Percentiles rank a stretch among this genome's conserved stretches.
Conservation (phyloP, 164 flowering plant genomes). For the Nymphaea colorata region DNA sequence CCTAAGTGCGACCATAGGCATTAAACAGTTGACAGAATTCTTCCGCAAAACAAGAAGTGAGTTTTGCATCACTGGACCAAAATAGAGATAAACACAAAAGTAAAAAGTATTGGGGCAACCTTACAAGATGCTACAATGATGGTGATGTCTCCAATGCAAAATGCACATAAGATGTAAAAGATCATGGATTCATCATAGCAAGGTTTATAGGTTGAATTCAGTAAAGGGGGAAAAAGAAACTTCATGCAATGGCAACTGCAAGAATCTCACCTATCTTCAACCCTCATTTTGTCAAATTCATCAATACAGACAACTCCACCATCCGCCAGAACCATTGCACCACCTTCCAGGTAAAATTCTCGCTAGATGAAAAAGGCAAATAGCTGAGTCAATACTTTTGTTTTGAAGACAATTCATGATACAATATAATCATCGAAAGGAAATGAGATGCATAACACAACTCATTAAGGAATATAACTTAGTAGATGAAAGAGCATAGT, state of each 20-base stretch:
- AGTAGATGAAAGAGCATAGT: not conserved
- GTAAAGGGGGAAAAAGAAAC: no score
- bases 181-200: no score
- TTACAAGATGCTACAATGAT: not conserved
- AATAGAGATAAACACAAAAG: no score
- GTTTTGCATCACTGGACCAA: no score
- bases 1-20: no score
- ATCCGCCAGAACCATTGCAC: constrained; percentile 99
- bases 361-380: constrained; percentile 37
- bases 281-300: constrained; percentile 98
- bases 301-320: constrained; percentile 99
- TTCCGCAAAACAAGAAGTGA: no score
- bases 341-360: constrained; percentile 99
- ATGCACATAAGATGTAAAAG: no score
- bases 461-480: not conserved
- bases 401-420: not conserved
- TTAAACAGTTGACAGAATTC: no score
- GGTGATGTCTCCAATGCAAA: not conserved
- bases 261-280: constrained; percentile 75
- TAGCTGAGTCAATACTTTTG: not conserved
- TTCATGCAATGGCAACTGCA: not conserved
- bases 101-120: no score
- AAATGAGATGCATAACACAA: not conserved
- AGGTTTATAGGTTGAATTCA: no score
- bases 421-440: no score